A percentile compares a stretch with the other conserved stretches of the same genome.
These are phyloP conservation scores for Cystobasidium sp. DNA, from an alignment of 1,284 basidiomycete species.

Conservation along the genomic window DNA sequence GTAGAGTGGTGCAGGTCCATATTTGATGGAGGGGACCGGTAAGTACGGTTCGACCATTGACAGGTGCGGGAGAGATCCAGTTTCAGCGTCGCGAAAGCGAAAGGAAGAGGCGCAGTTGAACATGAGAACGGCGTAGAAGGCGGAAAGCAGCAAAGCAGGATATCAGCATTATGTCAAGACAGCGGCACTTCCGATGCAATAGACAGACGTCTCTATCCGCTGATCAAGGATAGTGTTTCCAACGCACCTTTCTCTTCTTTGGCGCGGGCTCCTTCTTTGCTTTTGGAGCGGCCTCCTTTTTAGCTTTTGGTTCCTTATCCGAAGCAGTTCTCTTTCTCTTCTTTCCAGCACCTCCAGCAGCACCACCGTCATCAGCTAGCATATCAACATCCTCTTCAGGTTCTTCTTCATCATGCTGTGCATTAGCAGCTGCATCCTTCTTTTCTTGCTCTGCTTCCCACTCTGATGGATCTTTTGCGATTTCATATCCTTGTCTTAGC, in stretches of 20 bases:
- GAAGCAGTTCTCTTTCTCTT: slow-evolving; percentile 62
- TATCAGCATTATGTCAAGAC: not conserved
- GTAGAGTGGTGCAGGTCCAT: too few relatives aligned
- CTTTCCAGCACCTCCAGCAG: slow-evolving; percentile 62
- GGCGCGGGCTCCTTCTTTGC: slow-evolving; percentile 45
- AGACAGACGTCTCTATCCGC: not conserved
- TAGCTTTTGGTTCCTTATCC: slow-evolving; percentile 55
- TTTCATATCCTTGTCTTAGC: slow-evolving; percentile 77
- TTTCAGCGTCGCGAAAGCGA: too few relatives aligned
- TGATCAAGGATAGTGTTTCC: not conserved
- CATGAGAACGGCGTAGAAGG: too few relatives aligned
- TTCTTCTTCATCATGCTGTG: slow-evolving; percentile 66
- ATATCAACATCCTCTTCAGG: slow-evolving; percentile 68
- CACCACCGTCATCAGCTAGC: slow-evolving; percentile 67
- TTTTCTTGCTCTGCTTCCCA: slow-evolving; percentile 65
- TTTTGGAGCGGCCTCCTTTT: slow-evolving; percentile 40
- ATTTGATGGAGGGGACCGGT: too few relatives aligned
- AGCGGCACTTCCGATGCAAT: not conserved
- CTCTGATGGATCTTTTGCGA: slow-evolving; percentile 75
- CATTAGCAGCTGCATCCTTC: slow-evolving; percentile 59
- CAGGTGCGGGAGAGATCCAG: too few relatives aligned
- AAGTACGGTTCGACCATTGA: too few relatives aligned
- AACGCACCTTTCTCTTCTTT: slow-evolving; percentile 49
- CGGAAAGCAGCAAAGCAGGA: too few relatives aligned
- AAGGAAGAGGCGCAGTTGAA: too few relatives aligned